Base-by-base conservation (phyloP, 139 green algal species). In the Yamagishiella unicocca region DNA sequence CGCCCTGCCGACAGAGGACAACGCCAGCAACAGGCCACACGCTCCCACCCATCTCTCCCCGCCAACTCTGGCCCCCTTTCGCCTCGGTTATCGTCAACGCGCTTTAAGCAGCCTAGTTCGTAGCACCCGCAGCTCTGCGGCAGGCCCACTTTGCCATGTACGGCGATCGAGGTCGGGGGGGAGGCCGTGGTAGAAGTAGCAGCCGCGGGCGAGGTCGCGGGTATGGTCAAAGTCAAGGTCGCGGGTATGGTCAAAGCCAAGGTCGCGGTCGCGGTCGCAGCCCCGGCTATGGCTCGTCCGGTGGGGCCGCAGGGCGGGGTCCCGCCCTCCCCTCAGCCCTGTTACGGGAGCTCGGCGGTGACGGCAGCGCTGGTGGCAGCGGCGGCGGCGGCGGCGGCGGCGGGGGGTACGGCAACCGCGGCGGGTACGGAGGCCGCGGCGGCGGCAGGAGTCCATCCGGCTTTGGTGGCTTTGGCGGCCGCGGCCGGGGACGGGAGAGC, bases 291-390 rank as follows among this genome's bases (percentile, higher is more conserved):
- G 73, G 43, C 45, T n/a, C n/a, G n/a, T n/a, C n/a, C n/a, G n/a
- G n/a, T n/a, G n/a, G n/a, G n/a, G n/a, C n/a, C n/a, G n/a, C n/a
- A 9, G n/a, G 72, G 72, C 46, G 74, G 5, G 77, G 77, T 25
- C 80, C 80, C n/a, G 9, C 8, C 4, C 80, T 86, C 25, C 80
- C 80, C 7, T 66, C 22, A 5, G 43, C 62, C 2, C 42, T 86
- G 31, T 14, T 86, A 38, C 19, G 19, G 9, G 80, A 86, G 80
- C 80, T 86, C 17, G 80, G 80, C 1, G 80, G 64, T 4, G 62
- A 71, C 29, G 40, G 43, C 0, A 24, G 2, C 17, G 31, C 43
- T 9, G 66, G 66, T 6, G 22, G 21, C 33, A 45, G 81, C 8
- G 38, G 62, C 4, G 79, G 79, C 42, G 7, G 62, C 24, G 45